A percentile compares a stretch with the other conserved stretches of the same genome.
phyloP scores from a whole-genome alignment of 208 protist species.

The Porcisia hertigi region DNA sequence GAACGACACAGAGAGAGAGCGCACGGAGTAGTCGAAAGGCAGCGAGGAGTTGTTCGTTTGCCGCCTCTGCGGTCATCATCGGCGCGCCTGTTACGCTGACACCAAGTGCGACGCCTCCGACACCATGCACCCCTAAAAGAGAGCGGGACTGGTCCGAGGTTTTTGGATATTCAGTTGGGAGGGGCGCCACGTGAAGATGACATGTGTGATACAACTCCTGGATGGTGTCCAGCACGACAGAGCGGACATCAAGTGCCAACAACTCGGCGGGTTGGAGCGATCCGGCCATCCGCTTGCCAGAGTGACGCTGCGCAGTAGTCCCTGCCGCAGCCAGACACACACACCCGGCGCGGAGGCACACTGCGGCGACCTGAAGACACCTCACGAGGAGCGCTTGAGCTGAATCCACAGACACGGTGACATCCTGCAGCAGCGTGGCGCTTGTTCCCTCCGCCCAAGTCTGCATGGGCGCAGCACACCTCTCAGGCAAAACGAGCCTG shows the following conservation, averaged over 20 bases:
- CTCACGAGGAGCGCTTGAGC: slow-evolving; percentile 10
- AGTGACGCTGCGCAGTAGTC: neutral
- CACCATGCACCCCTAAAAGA: neutral
- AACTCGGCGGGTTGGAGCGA: neutral
- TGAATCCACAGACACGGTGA: slow-evolving; percentile 9
- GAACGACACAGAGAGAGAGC: slow-evolving; percentile 18
- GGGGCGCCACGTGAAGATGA: neutral
- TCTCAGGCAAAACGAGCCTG: neutral
- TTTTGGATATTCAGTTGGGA: neutral
- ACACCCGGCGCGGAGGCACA: slow-evolving; percentile 6
- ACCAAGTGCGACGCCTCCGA: neutral
- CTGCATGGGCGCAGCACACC: neutral
- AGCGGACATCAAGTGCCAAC: slow-evolving; percentile 6
- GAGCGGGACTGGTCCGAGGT: neutral
- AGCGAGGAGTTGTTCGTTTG: slow-evolving; percentile 14
- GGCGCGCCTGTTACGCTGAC: neutral
- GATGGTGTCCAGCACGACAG: slow-evolving; percentile 6
- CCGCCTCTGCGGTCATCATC: neutral
- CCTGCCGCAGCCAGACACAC: neutral
- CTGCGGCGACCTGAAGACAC: slow-evolving; percentile 6
- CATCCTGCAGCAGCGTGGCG: neutral
- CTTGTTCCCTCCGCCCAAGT: neutral
- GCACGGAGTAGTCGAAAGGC: slow-evolving; percentile 26
- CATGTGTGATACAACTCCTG: slow-evolving; percentile 11
- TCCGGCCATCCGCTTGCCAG: neutral